Conservation (phyloP, 176 grass and related monocot species). For the Musa beccarii region DNA sequence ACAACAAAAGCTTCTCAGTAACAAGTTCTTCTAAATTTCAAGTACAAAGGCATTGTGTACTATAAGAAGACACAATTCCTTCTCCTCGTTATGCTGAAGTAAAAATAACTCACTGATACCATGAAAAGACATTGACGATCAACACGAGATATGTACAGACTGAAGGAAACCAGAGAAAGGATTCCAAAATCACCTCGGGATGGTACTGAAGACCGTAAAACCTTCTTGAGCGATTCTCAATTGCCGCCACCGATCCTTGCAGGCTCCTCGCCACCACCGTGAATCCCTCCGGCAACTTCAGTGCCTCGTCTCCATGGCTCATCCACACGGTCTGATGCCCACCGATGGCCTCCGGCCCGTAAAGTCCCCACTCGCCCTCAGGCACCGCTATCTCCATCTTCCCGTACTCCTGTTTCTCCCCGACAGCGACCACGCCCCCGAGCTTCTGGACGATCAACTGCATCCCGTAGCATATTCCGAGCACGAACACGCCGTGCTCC, state of each 20-base stretch:
- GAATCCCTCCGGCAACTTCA: conserved; percentile 55
- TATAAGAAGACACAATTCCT: background rate
- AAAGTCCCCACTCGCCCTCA: conserved; percentile 26
- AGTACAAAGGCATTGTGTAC: background rate
- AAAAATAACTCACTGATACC: background rate
- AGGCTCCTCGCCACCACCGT: conserved; percentile 58
- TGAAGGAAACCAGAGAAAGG: background rate
- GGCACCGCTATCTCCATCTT: conserved; percentile 66
- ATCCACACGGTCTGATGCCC: conserved; percentile 76
- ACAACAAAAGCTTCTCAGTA: too few relatives aligned
- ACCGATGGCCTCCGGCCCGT: conserved; percentile 19
- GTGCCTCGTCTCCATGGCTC: conserved; percentile 84
- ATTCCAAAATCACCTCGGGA: conserved; percentile 43
- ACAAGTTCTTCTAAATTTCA: background rate
- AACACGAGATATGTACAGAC: background rate
- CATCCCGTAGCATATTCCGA: conserved; percentile 91
- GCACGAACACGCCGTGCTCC: conserved; percentile 39
- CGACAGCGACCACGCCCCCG: conserved; percentile 40
- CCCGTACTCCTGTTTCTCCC: conserved; percentile 79
- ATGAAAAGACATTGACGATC: background rate
- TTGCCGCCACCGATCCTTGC: conserved; percentile 48
- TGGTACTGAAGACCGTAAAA: conserved; percentile 87
- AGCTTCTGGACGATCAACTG: conserved; percentile 79
- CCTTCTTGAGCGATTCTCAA: conserved; percentile 41
- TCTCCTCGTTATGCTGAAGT: background rate